Percentiles rank a stretch among this genome's conserved stretches.
Conservation (phyloP, 163 green algal species). For the Smithsoniella earleae region DNA sequence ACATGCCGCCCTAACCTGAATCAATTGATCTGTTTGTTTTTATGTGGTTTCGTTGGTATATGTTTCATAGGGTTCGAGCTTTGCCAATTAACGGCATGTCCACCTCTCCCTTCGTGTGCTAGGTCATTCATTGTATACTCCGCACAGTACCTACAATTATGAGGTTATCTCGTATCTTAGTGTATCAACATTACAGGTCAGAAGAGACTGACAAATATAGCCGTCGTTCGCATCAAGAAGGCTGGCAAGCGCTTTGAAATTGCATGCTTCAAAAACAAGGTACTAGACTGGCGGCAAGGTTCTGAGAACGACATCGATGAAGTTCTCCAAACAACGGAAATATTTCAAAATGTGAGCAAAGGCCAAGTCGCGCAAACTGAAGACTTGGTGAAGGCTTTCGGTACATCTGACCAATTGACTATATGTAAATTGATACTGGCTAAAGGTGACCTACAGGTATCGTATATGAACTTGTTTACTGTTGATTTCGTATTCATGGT, state of each 20-base stretch:
- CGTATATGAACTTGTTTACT: not conserved
- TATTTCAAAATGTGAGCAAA: conserved; percentile 95
- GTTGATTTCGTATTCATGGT: too few species aligned
- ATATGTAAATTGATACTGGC: conserved; percentile 80
- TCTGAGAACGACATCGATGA: conserved; percentile 93
- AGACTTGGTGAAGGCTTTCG: conserved; percentile 78
- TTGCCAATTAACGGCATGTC: not conserved
- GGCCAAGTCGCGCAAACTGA: conserved; percentile 67
- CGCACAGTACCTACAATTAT: not conserved
- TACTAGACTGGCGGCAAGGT: conserved; percentile 75
- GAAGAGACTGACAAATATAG: conserved; percentile 96
- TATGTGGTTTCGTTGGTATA: too few species aligned
- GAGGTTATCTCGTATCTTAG: too few species aligned
- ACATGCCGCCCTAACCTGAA: too few species aligned
- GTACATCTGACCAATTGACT: conserved; percentile 69
- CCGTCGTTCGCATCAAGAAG: conserved; percentile 89
- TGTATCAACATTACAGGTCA: conserved; percentile 74
- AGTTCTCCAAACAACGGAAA: conserved; percentile 87
- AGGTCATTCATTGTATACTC: not conserved
- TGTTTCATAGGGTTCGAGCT: not conserved
- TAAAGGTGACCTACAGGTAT: conserved; percentile 83
- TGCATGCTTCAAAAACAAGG: conserved; percentile 98
- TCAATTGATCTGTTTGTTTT: too few species aligned
- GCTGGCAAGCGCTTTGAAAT: conserved; percentile 90
- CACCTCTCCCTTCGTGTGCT: too few species aligned